These are phyloP conservation scores for Pontederia paniculata DNA, from an alignment of 176 grass and related monocot species.

Conservation along the genomic window DNA sequence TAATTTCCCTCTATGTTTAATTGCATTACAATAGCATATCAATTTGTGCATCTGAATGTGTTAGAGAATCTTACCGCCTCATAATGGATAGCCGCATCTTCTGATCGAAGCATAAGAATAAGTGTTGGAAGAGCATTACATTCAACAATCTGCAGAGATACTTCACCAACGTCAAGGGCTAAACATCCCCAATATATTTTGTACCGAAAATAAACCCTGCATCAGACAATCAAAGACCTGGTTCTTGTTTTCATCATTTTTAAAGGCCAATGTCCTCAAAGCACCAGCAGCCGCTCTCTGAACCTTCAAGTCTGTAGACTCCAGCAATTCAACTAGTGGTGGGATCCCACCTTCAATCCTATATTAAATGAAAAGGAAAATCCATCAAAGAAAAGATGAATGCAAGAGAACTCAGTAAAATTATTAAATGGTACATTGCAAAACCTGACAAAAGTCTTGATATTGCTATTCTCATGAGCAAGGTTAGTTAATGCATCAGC, in stretches of 20 bases:
- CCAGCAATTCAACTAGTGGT: conserved; percentile 89
- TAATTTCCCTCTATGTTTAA: no score
- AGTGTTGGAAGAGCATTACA: conserved; percentile 95
- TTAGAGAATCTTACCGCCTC: conserved; percentile 64
- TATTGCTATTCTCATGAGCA: conserved; percentile 99
- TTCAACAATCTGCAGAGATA: conserved; percentile 74
- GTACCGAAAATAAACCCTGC: background rate
- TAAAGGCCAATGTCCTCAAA: conserved; percentile 90
- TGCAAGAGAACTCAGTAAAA: background rate
- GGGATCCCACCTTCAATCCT: conserved; percentile 98
- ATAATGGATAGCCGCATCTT: conserved; percentile 97
- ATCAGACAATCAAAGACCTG: conserved; percentile 33
- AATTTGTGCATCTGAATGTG: no score
- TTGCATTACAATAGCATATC: no score
- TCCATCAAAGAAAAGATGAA: conserved; percentile 16
- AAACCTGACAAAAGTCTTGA: conserved; percentile 94
- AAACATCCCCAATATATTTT: background rate
- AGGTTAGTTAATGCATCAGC: conserved; percentile 99
- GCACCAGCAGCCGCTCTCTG: conserved; percentile 98
- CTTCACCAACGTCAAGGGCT: background rate
- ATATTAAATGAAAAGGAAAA: conserved; percentile 25
- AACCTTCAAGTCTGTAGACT: conserved; percentile 88
- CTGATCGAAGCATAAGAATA: conserved; percentile 94
- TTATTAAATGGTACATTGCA: conserved; percentile 5
- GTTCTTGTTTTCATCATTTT: conserved; percentile 98